phyloP scores from a whole-genome alignment of 2,329 filamentous ascomycete species.

The Fusarium tupiense region DNA sequence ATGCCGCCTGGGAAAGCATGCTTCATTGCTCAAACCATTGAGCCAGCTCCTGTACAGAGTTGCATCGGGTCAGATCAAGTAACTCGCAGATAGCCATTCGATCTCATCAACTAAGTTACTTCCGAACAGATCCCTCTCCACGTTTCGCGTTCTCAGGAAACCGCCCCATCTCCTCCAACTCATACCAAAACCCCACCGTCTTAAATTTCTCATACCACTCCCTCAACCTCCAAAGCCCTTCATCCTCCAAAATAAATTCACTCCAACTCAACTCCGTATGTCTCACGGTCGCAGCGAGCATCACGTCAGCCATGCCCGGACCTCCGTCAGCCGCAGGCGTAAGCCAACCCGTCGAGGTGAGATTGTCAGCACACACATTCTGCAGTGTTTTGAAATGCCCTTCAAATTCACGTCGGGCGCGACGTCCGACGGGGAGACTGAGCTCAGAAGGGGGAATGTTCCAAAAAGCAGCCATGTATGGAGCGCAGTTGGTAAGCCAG shows the following conservation, averaged over 20 bases:
- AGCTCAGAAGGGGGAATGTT: background rate
- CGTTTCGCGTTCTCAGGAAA: background rate
- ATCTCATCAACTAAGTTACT: background rate
- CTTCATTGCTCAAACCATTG: no score
- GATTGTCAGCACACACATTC: background rate
- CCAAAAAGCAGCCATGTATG: background rate
- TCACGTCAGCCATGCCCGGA: background rate
- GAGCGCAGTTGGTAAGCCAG: background rate
- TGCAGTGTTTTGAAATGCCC: background rate
- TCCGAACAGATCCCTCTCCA: background rate
- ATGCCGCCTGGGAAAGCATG: background rate
- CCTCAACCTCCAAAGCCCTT: background rate
- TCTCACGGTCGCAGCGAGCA: background rate
- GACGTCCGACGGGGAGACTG: background rate
- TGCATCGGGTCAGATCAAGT: background rate
- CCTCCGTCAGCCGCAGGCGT: background rate
- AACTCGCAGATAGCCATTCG: rapidly evolving
- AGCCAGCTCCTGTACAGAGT: no score
- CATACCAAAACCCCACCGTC: background rate
- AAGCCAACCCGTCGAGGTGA: background rate
- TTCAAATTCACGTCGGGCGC: background rate
- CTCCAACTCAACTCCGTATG: background rate
- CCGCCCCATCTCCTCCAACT: background rate
- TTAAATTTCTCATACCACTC: background rate
- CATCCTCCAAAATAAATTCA: background rate